Evolutionary conservation across 805 yeast species (phyloP).

Genomic region (Kazachstania bromeliacearum): DNA sequence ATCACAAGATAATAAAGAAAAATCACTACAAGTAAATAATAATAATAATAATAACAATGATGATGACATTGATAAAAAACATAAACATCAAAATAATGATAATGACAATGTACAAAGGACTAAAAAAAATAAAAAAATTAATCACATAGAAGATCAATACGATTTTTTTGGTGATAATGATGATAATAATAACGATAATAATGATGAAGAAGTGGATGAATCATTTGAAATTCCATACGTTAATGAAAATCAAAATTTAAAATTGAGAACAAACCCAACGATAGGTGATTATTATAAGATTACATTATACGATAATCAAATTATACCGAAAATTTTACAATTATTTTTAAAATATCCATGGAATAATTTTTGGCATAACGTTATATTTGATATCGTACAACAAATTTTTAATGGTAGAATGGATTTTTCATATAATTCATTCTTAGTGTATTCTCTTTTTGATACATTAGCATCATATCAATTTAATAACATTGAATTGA

Average conservation of each 20-base stretch:
- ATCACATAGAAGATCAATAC: slow-evolving; percentile 20
- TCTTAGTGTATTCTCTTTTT: slow-evolving; percentile 37
- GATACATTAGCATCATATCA: slow-evolving; percentile 7
- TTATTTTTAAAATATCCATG: slow-evolving; percentile 83
- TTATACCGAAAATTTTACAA: slow-evolving; percentile 52
- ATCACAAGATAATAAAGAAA: not conserved
- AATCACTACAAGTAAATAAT: not conserved
- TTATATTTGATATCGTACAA: slow-evolving; percentile 89
- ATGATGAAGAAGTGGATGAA: slow-evolving; percentile 26
- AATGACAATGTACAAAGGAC: not conserved
- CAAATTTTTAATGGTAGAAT: slow-evolving; percentile 82
- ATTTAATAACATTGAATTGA: not conserved
- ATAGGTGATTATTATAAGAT: slow-evolving; percentile 83
- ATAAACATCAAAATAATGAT: slow-evolving; percentile 2
- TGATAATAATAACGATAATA: slow-evolving; percentile 49
- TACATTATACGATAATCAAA: slow-evolving; percentile 62
- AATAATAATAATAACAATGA: slow-evolving; percentile 1
- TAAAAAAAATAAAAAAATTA: not conserved
- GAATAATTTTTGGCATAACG: slow-evolving; percentile 94
- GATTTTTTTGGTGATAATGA: slow-evolving; percentile 27
- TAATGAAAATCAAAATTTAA: slow-evolving; percentile 30
- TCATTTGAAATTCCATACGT: slow-evolving; percentile 29
- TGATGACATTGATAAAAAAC: slow-evolving; percentile 1
- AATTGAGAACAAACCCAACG: slow-evolving; percentile 49
- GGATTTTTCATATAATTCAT: slow-evolving; percentile 78